Evolutionary conservation across 768 basidiomycete species (phyloP), one percentile per base, ranked within the genome.

Genomic region (Phaeotremella skinneri): DNA sequence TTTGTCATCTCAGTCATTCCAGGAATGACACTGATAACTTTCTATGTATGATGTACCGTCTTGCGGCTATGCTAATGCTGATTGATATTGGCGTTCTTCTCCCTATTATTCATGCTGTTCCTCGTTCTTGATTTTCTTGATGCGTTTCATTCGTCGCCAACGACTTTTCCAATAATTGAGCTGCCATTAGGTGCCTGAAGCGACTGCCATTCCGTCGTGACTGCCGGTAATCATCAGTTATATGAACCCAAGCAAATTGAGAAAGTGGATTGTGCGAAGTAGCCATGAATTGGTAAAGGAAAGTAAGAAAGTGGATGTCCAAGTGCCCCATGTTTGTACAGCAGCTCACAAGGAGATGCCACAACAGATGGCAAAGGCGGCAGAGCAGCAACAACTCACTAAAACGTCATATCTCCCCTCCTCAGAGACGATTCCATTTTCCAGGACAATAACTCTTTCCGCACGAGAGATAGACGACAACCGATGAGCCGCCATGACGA

Each of bases 391-490:
- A 43, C n/a, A 7, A 76, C 83, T 66, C 56, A 90, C 87, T 60
- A 94, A 81, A 64, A 89, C 83, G 47, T 83, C 82, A 74, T 90
- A 94, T 39, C 86, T 84, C 26, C 91, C 91, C 20, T 85, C 83
- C 76, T 94, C 91, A 1, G 85, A 83, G 56, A 94, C 87, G 52
- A 80, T 81, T 2, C 91, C 91, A 61, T 86, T 86, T 87, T 96
- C 91, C 20, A 96, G 81, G 20, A 96, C 91, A 4, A 90, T 89
- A 45, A 96, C 89, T 39, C 89, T 82, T 71, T 92, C 90, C 1
- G 91, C 90, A 54, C 91, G 80, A 2, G 91, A 89, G 55, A 96
- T 91, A 2, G 91, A 91, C 23, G 89, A 91, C 54, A 96, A 73
- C 50, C 91, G 81, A 77, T 96, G 91, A 0, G 91, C 91, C 20